Evolutionary conservation across 345 rosid genomes (phyloP), one percentile per base, ranked within the genome.

Genomic region (Firmiana major): DNA sequence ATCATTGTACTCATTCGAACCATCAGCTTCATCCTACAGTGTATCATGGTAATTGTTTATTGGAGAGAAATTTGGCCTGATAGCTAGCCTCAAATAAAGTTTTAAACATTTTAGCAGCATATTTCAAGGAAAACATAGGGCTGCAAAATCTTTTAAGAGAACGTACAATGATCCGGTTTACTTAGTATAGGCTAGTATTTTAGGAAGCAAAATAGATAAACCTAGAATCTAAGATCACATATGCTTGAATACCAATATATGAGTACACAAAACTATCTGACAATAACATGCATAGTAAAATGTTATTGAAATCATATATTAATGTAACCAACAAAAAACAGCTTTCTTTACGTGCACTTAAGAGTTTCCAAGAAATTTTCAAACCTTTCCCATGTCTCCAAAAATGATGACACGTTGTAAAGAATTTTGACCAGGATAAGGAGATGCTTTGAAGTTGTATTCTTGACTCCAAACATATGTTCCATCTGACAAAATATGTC

Each of bases 381-480:
- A 51, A 28, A 90, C 97, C 94, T 90, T 92, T 86, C 97, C 97
- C 97, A 92, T 88, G 82, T 92, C 97, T 22, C 97, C 93, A 73
- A 90, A 90, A 84, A 90, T 88, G 3, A 92, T 85, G 9, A 92
- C 90, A 19, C 80, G 91, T 49, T 92, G 93, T 26, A 87, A 59
- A 70, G 94, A 92, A 79, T 71, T 79, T 81, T 92, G 92, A 28
- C 97, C 94, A 0, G 97, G 92, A 75, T 81, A 90, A 11, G 93
- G 97, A 74, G 97, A 88, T 73, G 93, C 88, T 82, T 79, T 88
- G 81, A 92, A 89, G 3, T 79, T 83, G 76, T 87, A 92, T 59
- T 83, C 82, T 82, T 71, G 63, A 81, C 92, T 92, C 97, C 97
- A 90, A 55, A 89, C 34, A 63, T 85, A 67, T 70, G 82, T 78